Conservation (phyloP, 345 rosid species). For the Gossypium stocksii region DNA sequence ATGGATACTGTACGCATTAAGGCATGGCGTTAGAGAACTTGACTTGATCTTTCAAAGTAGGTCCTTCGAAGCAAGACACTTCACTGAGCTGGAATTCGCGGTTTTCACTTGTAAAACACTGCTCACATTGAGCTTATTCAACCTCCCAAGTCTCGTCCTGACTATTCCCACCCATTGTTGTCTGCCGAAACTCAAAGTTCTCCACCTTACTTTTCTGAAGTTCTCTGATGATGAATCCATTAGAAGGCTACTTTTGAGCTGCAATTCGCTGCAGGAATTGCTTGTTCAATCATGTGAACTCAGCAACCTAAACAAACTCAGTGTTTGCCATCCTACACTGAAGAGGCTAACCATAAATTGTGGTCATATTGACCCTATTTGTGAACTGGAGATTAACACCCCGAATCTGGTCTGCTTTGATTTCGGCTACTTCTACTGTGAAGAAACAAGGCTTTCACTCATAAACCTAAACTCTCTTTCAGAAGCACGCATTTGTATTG, state of each 20-base stretch:
- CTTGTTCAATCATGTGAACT: not conserved
- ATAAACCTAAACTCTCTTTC: not conserved
- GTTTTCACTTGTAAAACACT: not conserved
- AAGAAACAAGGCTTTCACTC: not conserved
- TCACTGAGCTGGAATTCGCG: not conserved
- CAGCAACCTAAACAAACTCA: not conserved
- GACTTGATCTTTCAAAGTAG: not conserved
- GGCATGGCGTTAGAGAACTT: too few species aligned
- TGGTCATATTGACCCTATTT: not conserved
- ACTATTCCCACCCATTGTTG: not conserved
- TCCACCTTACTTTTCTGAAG: not conserved
- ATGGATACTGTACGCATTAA: too few species aligned
- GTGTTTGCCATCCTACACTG: not conserved
- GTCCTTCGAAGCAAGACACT: not conserved
- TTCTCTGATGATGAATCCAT: not conserved
- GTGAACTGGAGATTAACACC: not conserved
- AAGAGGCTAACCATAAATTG: not conserved
- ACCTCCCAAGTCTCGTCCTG: not conserved
- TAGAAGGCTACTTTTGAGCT: not conserved
- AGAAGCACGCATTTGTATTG: not conserved
- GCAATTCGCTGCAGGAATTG: not conserved
- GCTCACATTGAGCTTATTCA: not conserved
- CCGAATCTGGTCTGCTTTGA: not conserved
- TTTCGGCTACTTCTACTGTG: not conserved
- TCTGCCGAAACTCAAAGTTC: not conserved